A percentile compares a stretch with the other conserved stretches of the same genome.
Evolutionary conservation across 1,284 basidiomycete genomes (phyloP).

Genomic region (Cutaneotrichosporon cutaneum): DNA sequence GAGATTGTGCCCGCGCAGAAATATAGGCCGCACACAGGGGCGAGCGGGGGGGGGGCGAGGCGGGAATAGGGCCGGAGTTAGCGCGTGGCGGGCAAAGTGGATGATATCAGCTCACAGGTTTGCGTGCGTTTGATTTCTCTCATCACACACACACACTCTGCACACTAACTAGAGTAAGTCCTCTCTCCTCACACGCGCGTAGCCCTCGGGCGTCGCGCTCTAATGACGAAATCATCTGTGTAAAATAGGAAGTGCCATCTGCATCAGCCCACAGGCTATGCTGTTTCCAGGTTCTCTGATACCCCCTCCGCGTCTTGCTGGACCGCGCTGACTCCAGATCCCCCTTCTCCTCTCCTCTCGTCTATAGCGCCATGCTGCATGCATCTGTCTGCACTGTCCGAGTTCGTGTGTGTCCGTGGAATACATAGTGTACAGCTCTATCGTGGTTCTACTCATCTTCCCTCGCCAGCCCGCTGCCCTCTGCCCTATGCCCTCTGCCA

Average conservation of each 20-base stretch:
- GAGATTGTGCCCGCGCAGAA: background rate
- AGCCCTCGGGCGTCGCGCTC: background rate
- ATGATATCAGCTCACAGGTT: background rate
- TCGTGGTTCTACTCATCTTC: background rate
- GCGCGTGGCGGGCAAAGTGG: background rate
- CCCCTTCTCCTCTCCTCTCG: background rate
- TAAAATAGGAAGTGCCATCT: conserved; percentile 39
- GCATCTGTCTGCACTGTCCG: background rate
- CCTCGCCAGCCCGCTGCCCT: too few relatives aligned
- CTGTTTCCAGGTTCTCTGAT: conserved; percentile 41
- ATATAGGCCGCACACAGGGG: too few relatives aligned
- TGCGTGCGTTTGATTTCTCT: background rate
- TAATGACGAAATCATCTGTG: conserved; percentile 36
- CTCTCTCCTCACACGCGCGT: background rate
- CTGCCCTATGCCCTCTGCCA: too few relatives aligned
- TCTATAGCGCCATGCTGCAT: background rate
- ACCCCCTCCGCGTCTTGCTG: conserved; percentile 7
- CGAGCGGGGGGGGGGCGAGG: background rate
- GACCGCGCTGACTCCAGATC: background rate
- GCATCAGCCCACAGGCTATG: conserved; percentile 28
- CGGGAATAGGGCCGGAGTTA: background rate
- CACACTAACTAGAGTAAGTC: background rate
- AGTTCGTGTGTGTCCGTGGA: background rate
- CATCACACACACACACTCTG: background rate
- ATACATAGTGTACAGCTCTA: background rate